A percentile compares a stretch with the other conserved stretches of the same genome.
These are phyloP conservation scores for Epichloe uncinata DNA, from an alignment of 2,329 filamentous ascomycete species.

Conservation along the genomic window DNA sequence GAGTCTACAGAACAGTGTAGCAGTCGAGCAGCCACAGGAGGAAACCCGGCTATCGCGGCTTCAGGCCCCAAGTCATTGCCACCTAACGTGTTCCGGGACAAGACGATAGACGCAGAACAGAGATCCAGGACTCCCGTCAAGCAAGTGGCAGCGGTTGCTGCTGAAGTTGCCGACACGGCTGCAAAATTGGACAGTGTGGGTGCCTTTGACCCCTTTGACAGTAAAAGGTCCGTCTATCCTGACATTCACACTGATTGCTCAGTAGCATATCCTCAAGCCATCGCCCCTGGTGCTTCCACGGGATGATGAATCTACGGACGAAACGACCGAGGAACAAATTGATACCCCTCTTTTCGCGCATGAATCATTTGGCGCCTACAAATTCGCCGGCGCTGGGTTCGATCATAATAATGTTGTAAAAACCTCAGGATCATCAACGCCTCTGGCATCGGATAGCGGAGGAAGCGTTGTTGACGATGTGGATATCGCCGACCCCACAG, in stretches of 20 bases:
- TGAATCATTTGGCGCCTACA: constrained; percentile 30
- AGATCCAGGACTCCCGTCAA: constrained; percentile 26
- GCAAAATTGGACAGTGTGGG: constrained; percentile 21
- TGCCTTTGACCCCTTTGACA: neutral
- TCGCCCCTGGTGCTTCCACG: neutral
- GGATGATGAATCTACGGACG: neutral
- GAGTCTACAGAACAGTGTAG: constrained; percentile 6
- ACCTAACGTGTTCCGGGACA: constrained; percentile 14
- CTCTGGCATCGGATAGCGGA: constrained; percentile 9
- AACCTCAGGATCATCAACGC: constrained; percentile 9
- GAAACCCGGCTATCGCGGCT: neutral
- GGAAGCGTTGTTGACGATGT: constrained; percentile 8
- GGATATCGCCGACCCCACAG: constrained; percentile 32
- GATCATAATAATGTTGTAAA: constrained; percentile 15
- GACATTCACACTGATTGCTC: constrained; percentile 8
- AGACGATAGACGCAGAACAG: neutral
- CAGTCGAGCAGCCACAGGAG: neutral
- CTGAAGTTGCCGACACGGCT: constrained; percentile 31
- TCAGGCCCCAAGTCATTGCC: constrained; percentile 4
- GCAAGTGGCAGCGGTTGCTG: constrained; percentile 28
- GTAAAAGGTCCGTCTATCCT: constrained; percentile 1
- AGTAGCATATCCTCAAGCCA: constrained; percentile 8
- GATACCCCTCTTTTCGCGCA: constrained; percentile 32
- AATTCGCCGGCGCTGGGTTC: constrained; percentile 19
- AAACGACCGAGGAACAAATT: constrained; percentile 1